phyloP scores from a whole-genome alignment of 768 basidiomycete species.

The Hericium coralloides region DNA sequence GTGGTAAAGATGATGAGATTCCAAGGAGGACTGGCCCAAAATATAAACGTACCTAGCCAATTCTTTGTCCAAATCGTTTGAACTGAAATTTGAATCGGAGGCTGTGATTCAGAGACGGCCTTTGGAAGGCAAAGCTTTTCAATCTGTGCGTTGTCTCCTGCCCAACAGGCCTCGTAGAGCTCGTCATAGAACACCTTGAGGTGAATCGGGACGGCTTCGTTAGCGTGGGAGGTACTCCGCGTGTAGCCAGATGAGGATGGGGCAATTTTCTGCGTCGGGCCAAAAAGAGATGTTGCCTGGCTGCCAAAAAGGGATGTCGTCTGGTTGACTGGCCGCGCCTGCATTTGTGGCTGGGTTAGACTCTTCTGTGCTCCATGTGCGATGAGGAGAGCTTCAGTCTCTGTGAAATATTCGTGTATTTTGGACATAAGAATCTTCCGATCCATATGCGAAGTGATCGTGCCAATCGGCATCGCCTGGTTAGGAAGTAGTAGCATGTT shows the following conservation, averaged over 20 bases:
- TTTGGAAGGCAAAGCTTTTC: constrained; percentile 44
- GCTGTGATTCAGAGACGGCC: constrained; percentile 16
- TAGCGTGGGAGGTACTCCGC: constrained; percentile 13
- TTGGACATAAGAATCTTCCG: no score
- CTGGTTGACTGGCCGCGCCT: background rate
- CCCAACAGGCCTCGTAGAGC: constrained; percentile 47
- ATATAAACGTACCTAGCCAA: constrained; percentile 5
- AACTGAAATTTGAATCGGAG: constrained; percentile 38
- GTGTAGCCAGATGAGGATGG: constrained; percentile 17
- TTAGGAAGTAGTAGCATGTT: background rate
- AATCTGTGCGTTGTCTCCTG: constrained; percentile 42
- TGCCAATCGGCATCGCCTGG: background rate
- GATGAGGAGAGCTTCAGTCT: background rate
- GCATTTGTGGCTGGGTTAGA: no score
- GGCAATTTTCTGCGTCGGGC: background rate
- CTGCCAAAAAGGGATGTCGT: no score
- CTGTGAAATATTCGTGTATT: background rate
- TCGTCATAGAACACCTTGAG: constrained; percentile 37
- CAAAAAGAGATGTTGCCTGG: background rate
- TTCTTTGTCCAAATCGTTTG: constrained; percentile 16
- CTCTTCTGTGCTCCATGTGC: background rate
- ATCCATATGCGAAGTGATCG: no score
- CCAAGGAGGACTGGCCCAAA: background rate
- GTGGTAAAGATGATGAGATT: background rate
- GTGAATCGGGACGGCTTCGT: constrained; percentile 22